Base-by-base conservation (phyloP, 371 early-diverging fungal species). In the Mortierella polycephala region DNA sequence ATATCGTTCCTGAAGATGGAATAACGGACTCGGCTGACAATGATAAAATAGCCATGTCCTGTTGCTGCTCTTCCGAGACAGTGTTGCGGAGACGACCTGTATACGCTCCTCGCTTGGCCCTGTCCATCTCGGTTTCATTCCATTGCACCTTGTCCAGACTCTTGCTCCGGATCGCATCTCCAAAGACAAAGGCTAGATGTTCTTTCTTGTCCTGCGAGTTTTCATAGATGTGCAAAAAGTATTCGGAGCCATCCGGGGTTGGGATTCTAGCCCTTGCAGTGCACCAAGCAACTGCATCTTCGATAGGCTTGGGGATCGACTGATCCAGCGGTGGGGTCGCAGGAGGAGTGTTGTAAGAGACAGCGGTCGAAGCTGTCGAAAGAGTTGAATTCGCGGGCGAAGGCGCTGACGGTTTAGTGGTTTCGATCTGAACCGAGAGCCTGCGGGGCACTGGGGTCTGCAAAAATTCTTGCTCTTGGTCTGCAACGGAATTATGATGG, bases 171-270 rank as follows among this genome's bases (percentile, higher is more conserved):
- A 96, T 86, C 62, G 90, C 89, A 65, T 92, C 88, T 14, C 97
- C 97, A 86, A 91, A 97, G 18, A 97, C 97, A 69, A 97, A 87
- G 6, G 97, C 98, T 75, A 98, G 65, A 70, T 98, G 97, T 69
- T 98, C 95, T 79, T 96, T 95, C 67, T 83, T 82, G 74, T 98
- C 97, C 69, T 87, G 85, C 67, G 87, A 85, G 76, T 96, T 97
- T 57, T 89, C 89, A 82, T 96, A 98, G 45, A 96, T 83, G 66
- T 95, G 93, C 57, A 97, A 76, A 65, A 90, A 91, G 85, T 93
- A 94, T 67, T 94, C 92, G 41, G 95, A 95, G 40, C 92, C 90
- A 67, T 90, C 90, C 11, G 89, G 87, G 11, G 92, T 93, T 3
- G 97, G 96, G 64, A 97, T 94, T 40, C 97, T 90, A 3, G 96